Evolutionary conservation across 2,329 filamentous ascomycete species (phyloP), one percentile per base, ranked within the genome.

Genomic region (Arachnomyces sp.): DNA sequence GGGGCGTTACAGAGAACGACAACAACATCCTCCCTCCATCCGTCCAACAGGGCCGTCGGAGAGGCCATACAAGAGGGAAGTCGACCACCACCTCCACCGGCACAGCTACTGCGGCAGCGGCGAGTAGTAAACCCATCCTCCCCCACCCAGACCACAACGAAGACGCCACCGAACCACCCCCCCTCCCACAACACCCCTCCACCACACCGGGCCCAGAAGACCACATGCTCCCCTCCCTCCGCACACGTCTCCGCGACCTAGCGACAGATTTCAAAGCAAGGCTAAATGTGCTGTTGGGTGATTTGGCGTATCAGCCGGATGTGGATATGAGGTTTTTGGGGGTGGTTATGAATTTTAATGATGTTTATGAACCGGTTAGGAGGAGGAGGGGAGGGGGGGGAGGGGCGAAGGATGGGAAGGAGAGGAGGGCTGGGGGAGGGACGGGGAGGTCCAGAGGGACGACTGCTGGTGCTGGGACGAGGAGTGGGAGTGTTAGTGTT

Each of bases 321-420:
- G 81, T 89, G 38, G 92, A 98, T 61, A 86, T 98, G 80, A 76
- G 90, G 40, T 96, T 96, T 70, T 67, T 98, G 49, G 92, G 87
- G 30, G 88, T 96, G 34, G 85, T 92, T 31, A 96, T 98, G 87
- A 98, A 96, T 65, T 98, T 96, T 65, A 98, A 98, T 64, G 90
- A 96, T 59, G 84, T 94, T 17, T 96, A 96, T 63, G 77, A 85
- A 63, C 84, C 86, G 11, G 76, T 81, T 53, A 76, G 81, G 59
- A 79, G 80, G 64, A 66, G 73, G 43, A 55, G 59, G 31, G 80
- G 59, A 79, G 79, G 64, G 65, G 73, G 40, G 53, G 59, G 29
- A 53, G 54, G 49, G 4, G 42, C 51, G n/a, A 58, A 54, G 13
- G 62, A 60, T 30, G 63, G 51, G 38, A 55, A 61, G 34, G 56